Conservation (phyloP, 2,329 filamentous ascomycete genomes). For the Sphaerulina musiva region DNA sequence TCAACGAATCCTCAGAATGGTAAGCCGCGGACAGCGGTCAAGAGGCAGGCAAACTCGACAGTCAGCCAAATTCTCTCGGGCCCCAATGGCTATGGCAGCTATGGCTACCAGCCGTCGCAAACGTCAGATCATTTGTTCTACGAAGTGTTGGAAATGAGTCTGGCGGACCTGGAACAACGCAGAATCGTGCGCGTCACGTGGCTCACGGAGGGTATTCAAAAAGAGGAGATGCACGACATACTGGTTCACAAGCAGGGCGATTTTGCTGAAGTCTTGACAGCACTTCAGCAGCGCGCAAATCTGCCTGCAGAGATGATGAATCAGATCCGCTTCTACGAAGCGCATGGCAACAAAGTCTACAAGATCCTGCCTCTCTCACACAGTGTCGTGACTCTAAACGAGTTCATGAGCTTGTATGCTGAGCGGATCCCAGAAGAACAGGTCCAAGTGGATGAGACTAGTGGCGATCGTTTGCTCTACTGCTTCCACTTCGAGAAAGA, state of each 20-base stretch:
- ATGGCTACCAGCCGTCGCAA: slow-evolving; percentile 57
- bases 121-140: slow-evolving; percentile 71
- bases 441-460: slow-evolving; percentile 21
- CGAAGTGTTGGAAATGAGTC: slow-evolving; percentile 87
- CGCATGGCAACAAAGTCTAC: slow-evolving; percentile 74
- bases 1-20: slow-evolving; percentile 72
- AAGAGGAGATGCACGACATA: slow-evolving; percentile 79
- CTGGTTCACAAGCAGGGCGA: slow-evolving; percentile 82
- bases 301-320: slow-evolving; percentile 69
- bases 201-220: slow-evolving; percentile 82
- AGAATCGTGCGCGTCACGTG: slow-evolving; percentile 77
- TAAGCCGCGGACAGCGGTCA: slow-evolving; percentile 70
- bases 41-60: slow-evolving; percentile 63
- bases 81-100: slow-evolving; percentile 61
- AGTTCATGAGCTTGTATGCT: slow-evolving; percentile 75
- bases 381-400: slow-evolving; percentile 73
- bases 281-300: slow-evolving; percentile 71
- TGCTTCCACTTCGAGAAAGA: slow-evolving; percentile 94
- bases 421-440: slow-evolving; percentile 73
- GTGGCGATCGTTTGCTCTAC: slow-evolving; percentile 60
- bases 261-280: slow-evolving; percentile 69
- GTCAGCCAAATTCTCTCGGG: slow-evolving; percentile 67
- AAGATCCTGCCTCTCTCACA: slow-evolving; percentile 66
- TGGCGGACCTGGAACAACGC: slow-evolving; percentile 88
- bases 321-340: slow-evolving; percentile 74